phyloP scores from a whole-genome alignment of 345 rosid genomes.

The Carallia pectinifolia region DNA sequence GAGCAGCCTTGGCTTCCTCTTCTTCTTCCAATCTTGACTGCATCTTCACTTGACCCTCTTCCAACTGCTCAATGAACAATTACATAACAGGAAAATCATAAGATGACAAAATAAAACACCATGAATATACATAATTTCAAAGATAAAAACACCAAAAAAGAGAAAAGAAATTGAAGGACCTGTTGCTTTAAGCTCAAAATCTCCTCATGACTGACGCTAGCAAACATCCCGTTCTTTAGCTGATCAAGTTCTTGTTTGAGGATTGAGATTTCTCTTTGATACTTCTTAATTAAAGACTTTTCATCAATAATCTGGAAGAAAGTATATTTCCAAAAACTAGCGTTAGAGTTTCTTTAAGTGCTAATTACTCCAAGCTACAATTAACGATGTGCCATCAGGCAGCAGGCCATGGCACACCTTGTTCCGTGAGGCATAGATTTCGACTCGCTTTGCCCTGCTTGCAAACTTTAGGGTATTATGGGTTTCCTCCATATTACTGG shows the following conservation, averaged over 20 bases:
- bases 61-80: constrained; percentile 50
- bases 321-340: constrained; percentile 22
- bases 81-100: background rate
- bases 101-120: background rate
- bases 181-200: constrained; percentile 78
- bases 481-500: constrained; percentile 96
- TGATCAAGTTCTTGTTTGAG: constrained; percentile 95
- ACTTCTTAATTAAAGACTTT: constrained; percentile 94
- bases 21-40: constrained; percentile 99
- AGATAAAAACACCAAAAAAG: background rate
- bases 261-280: constrained; percentile 90
- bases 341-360: constrained; percentile 17
- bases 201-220: constrained; percentile 94
- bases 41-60: constrained; percentile 99
- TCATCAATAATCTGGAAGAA: constrained; percentile 87
- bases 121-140: background rate
- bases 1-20: constrained; percentile 99
- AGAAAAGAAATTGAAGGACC: constrained; percentile 41
- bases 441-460: constrained; percentile 96
- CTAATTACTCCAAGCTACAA: background rate
- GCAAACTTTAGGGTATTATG: constrained; percentile 98
- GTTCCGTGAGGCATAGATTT: constrained; percentile 94
- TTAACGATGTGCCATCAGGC: constrained; percentile 1
- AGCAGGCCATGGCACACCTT: constrained; percentile 50
- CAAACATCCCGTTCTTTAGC: constrained; percentile 72